Conservation (phyloP, 345 rosid species). For the Nephelium lappaceum region DNA sequence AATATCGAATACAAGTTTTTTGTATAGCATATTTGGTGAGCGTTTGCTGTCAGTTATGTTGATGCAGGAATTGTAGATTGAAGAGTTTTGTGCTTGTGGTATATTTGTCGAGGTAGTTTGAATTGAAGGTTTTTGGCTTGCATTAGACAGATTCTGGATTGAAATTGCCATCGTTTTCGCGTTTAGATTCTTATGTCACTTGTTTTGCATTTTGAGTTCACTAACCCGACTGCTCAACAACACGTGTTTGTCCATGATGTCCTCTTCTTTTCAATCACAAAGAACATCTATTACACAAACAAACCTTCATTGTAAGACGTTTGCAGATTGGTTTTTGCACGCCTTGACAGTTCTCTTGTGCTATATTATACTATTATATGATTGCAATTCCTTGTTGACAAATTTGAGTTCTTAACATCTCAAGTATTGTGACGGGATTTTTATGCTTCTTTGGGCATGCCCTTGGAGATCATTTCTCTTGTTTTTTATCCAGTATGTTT, state of each 20-base stretch:
- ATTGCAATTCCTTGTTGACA: no score
- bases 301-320: background rate
- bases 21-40: background rate
- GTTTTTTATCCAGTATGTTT: no score
- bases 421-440: background rate
- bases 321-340: no score
- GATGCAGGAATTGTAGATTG: background rate
- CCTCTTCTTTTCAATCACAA: background rate
- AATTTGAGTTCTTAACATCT: background rate
- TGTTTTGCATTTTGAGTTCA: background rate
- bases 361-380: no score
- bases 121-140: background rate
- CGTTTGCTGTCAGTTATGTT: background rate
- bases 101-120: background rate
- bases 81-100: no score
- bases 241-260: background rate
- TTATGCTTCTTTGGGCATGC: background rate
- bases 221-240: background rate
- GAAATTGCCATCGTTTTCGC: background rate
- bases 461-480: no score
- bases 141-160: no score
- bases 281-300: no score
- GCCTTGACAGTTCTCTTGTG: background rate
- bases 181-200: background rate
- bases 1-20: background rate